These are phyloP conservation scores for Phytophthora pistaciae DNA, from an alignment of 352 stramenopile genomes.

Conservation along the genomic window DNA sequence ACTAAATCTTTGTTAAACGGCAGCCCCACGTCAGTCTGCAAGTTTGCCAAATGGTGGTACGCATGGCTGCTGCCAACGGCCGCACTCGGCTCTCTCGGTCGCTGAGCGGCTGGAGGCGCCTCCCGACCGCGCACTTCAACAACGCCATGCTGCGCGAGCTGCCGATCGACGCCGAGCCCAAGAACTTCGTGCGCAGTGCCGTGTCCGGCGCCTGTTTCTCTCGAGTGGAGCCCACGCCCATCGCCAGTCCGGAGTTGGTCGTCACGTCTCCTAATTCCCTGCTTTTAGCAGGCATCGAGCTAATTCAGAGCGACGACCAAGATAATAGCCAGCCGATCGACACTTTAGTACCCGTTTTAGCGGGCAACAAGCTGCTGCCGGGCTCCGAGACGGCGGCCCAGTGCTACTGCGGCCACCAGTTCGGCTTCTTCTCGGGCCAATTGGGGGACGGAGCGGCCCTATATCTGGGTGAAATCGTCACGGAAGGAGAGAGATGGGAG, in stretches of 20 bases:
- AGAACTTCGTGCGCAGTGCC: slow-evolving; percentile 59
- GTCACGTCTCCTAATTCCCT: slow-evolving; percentile 59
- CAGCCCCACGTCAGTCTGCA: neutral
- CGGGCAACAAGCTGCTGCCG: slow-evolving; percentile 78
- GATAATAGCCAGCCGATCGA: slow-evolving; percentile 36
- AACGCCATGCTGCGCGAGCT: slow-evolving; percentile 74
- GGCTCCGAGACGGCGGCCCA: slow-evolving; percentile 85
- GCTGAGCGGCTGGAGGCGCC: slow-evolving; percentile 55
- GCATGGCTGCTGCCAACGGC: slow-evolving; percentile 9
- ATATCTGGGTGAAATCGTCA: slow-evolving; percentile 88
- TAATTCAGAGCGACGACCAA: slow-evolving; percentile 16
- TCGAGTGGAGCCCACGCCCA: slow-evolving; percentile 64
- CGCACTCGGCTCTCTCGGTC: slow-evolving; percentile 21
- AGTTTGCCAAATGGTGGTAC: slow-evolving; percentile 19
- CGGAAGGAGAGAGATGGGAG: slow-evolving; percentile 81
- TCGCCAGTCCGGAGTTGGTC: slow-evolving; percentile 69
- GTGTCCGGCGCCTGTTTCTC: slow-evolving; percentile 73
- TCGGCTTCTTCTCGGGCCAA: slow-evolving; percentile 93
- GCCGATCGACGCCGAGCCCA: slow-evolving; percentile 59
- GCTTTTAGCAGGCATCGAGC: slow-evolving; percentile 68
- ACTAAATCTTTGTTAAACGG: neutral
- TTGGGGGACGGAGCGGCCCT: slow-evolving; percentile 92
- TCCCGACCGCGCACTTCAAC: slow-evolving; percentile 51
- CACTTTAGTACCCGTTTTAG: slow-evolving; percentile 64
- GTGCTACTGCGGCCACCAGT: slow-evolving; percentile 94